These are phyloP conservation scores for Blastocystis sp. DNA, from an alignment of 352 stramenopile species.

Conservation along the genomic window DNA sequence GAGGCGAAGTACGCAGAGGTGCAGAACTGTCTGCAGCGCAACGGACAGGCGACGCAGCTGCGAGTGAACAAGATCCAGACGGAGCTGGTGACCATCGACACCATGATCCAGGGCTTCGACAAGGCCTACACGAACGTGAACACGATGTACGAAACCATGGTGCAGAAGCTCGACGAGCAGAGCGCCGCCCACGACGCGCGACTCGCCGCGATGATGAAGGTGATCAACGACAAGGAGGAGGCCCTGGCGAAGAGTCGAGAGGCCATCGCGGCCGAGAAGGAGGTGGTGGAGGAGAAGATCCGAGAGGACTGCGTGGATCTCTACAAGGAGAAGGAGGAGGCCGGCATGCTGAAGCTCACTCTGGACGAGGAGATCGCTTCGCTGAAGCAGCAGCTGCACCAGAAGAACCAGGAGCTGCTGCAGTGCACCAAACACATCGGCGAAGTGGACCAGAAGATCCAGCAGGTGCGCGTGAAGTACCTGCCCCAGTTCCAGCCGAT, in stretches of 20 bases:
- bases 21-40: background rate
- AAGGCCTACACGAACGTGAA: slow-evolving; percentile 40
- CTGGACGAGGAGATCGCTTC: slow-evolving; percentile 43
- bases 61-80: slow-evolving; percentile 58
- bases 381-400: slow-evolving; percentile 41
- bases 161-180: slow-evolving; percentile 10
- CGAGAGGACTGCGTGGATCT: slow-evolving; percentile 16
- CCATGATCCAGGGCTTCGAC: slow-evolving; percentile 42
- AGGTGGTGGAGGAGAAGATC: slow-evolving; percentile 43
- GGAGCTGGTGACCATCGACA: slow-evolving; percentile 50
- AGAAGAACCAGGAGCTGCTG: slow-evolving; percentile 60
- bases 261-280: slow-evolving; percentile 39
- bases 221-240: slow-evolving; percentile 1
- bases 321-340: slow-evolving; percentile 55
- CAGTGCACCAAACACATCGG: slow-evolving; percentile 18
- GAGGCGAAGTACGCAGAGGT: slow-evolving; percentile 30
- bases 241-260: background rate
- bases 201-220: background rate
- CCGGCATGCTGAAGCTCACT: slow-evolving; percentile 32
- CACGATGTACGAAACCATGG: background rate
- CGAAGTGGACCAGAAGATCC: slow-evolving; percentile 35
- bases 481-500: slow-evolving; percentile 57
- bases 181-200: slow-evolving; percentile 26
- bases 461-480: slow-evolving; percentile 43
- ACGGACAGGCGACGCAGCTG: slow-evolving; percentile 30